Evolutionary conservation across 306 rosid species (phyloP), one percentile per base, ranked within the genome.

Genomic region (Betula pendula): DNA sequence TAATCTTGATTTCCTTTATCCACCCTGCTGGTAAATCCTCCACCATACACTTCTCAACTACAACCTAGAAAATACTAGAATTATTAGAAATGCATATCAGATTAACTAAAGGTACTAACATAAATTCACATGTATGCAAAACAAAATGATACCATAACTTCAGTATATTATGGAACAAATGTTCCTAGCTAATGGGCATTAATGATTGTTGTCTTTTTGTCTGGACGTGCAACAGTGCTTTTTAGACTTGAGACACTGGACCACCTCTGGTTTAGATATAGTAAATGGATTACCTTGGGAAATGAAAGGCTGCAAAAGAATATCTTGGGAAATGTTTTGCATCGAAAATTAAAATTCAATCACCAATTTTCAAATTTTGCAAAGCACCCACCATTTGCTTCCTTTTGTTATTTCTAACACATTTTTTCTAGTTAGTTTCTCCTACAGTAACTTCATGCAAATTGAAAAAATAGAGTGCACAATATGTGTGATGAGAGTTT

Each of bases 11-110:
- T 84, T 88, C 91, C 80, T 84, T 82, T 70, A 75, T 85, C 96
- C 96, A 92, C 65, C 96, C 97, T 50, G 90, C 85, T 19, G 98
- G 96, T 79, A 94, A 81, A 86, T 89, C 96, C 73, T 90, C 91
- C 70, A 29, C 88, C 50, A 70, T 44, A 35, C 82, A 72, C 77
- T 82, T 91, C 86, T 87, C 89, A 51, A 81, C 83, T 47, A 72
- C 81, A 90, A 74, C 93, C 97, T 92, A 84, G 20, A 87, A 75
- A 79, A 73, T 47, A 76, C 68, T 50, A 74, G 51, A 68, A 78
- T 19, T 17, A 72, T 55, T 70, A 81, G 81, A 80, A 67, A 63
- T 79, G 71, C 53, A 75, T 70, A 52, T 50, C 71, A 51, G 51
- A 74, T 72, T n/a, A 79, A 58, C 55, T 65, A 75, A 71, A 20